Conservation (phyloP, 2,329 filamentous ascomycete genomes). For the Alternaria sp. region DNA sequence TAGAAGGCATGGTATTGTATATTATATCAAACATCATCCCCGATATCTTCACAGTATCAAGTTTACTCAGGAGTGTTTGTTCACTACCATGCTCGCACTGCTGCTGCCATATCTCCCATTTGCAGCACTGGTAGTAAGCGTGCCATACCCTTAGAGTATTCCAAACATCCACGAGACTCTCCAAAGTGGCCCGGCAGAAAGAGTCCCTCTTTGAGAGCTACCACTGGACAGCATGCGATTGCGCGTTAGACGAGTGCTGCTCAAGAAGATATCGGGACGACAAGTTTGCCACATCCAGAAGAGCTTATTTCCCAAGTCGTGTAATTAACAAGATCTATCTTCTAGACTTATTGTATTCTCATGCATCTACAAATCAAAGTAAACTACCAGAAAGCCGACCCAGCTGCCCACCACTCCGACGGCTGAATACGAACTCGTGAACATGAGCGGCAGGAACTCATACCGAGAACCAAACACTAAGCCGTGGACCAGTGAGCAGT, state of each 20-base stretch:
- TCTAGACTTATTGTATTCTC: background rate
- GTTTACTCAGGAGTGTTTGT: slow-evolving; percentile 4
- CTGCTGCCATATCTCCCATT: background rate
- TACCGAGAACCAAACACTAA: slow-evolving; percentile 81
- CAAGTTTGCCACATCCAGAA: background rate
- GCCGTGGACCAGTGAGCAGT: slow-evolving; percentile 83
- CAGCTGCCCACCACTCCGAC: slow-evolving; percentile 95
- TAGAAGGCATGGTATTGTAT: slow-evolving; percentile 3
- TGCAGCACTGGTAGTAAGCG: background rate
- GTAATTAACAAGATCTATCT: background rate
- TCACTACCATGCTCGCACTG: background rate
- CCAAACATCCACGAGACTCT: background rate
- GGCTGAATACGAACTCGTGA: slow-evolving; percentile 92
- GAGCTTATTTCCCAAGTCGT: background rate
- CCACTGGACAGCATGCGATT: background rate
- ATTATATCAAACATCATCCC: background rate
- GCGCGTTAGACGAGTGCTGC: background rate
- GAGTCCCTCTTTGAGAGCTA: background rate
- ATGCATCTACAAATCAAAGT: slow-evolving; percentile 62
- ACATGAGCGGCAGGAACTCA: slow-evolving; percentile 95
- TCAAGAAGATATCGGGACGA: background rate
- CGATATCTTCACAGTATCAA: slow-evolving; percentile 15
- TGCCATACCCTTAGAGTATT: background rate
- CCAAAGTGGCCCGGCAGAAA: background rate
- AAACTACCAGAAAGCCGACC: slow-evolving; percentile 92